phyloP scores from a whole-genome alignment of 1,284 basidiomycete genomes.

The Naganishia sp. region DNA sequence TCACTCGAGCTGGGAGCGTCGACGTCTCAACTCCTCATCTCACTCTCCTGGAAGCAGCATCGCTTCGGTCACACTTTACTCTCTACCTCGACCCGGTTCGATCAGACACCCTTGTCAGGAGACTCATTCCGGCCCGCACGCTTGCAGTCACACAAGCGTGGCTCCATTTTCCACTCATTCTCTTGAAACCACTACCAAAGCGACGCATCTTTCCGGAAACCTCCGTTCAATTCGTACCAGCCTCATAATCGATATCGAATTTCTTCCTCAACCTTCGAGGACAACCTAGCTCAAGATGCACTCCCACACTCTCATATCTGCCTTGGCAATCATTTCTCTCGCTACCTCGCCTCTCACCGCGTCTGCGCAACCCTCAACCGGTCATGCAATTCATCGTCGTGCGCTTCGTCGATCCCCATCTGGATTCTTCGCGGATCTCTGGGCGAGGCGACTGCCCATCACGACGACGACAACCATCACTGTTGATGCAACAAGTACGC shows the following conservation, averaged over 20 bases:
- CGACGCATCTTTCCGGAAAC: conserved; percentile 5
- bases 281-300: conserved; percentile 1
- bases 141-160: conserved; percentile 18
- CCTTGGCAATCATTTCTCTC: conserved; percentile 6
- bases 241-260: not conserved
- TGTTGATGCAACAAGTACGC: conserved; percentile 46
- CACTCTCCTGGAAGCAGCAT: not conserved
- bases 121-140: not conserved
- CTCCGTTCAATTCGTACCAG: conserved; percentile 10
- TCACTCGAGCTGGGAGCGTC: not conserved
- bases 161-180: not conserved
- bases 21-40: not conserved
- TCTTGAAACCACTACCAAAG: too few relatives aligned
- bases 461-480: conserved; percentile 50
- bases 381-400: conserved; percentile 13
- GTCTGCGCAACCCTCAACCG: conserved; percentile 11
- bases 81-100: not conserved
- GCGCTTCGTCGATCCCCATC: conserved; percentile 23
- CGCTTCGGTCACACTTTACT: not conserved
- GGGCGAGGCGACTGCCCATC: conserved; percentile 46
- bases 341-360: conserved; percentile 6
- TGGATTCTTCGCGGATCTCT: conserved; percentile 22
- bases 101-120: not conserved
- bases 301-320: conserved; percentile 8
- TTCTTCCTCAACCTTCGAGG: not conserved